Percentiles rank a stretch among this genome's conserved stretches.
Conservation (phyloP, 768 basidiomycete genomes). For the Auriscalpium orientale region DNA sequence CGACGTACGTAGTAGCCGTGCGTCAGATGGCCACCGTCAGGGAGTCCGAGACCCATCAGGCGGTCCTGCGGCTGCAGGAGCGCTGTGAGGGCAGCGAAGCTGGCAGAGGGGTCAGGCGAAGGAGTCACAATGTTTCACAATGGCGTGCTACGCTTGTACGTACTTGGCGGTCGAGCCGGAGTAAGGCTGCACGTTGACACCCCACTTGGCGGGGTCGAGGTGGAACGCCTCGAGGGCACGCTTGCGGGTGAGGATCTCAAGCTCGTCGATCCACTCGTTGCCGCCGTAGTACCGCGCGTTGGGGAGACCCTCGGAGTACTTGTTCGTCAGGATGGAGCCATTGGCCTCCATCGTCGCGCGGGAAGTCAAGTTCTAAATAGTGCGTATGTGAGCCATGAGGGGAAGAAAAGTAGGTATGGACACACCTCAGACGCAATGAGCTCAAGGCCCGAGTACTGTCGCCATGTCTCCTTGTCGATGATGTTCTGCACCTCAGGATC, state of each 20-base stretch:
- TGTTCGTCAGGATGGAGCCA: slow-evolving; percentile 97
- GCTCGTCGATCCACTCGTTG: slow-evolving; percentile 96
- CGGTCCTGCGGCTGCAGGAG: slow-evolving; percentile 96
- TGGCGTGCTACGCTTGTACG: slow-evolving; percentile 20
- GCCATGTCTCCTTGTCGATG: slow-evolving; percentile 98
- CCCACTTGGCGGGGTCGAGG: slow-evolving; percentile 90
- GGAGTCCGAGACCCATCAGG: slow-evolving; percentile 97
- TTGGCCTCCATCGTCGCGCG: slow-evolving; percentile 96
- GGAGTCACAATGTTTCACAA: too few species aligned
- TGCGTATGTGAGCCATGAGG: background rate
- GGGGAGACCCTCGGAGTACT: slow-evolving; percentile 99
- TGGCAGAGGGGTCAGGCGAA: slow-evolving; percentile 21
- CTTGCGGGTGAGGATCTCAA: slow-evolving; percentile 90
- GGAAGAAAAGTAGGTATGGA: background rate
- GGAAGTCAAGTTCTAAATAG: slow-evolving; percentile 84
- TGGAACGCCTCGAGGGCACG: slow-evolving; percentile 95
- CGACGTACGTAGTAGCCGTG: slow-evolving; percentile 88
- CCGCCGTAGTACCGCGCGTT: slow-evolving; percentile 94
- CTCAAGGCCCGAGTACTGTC: slow-evolving; percentile 95
- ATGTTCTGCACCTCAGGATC: slow-evolving; percentile 96
- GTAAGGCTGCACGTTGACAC: slow-evolving; percentile 99
- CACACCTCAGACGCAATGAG: slow-evolving; percentile 96
- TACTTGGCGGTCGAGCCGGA: slow-evolving; percentile 92
- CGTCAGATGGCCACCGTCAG: slow-evolving; percentile 95
- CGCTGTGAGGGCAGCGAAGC: slow-evolving; percentile 95